Percentiles rank a stretch among this genome's conserved stretches.
phyloP scores from a whole-genome alignment of 2,329 filamentous ascomycete genomes.

The Ascochyta clinopodiicola region DNA sequence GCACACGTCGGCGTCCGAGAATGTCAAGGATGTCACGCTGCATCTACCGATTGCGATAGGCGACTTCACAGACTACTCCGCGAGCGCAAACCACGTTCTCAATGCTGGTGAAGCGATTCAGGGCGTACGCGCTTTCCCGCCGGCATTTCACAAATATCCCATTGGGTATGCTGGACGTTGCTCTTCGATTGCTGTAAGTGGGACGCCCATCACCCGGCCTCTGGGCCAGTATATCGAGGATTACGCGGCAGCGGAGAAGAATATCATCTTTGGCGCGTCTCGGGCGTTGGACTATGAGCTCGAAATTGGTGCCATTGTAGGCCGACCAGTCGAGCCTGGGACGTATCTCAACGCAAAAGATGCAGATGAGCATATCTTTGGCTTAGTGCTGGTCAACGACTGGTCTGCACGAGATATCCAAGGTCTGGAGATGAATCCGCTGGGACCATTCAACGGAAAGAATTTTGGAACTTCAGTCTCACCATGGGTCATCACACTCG shows the following conservation, averaged over 20 bases:
- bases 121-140: conserved; percentile 30
- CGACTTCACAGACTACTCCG: conserved; percentile 67
- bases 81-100: conserved; percentile 59
- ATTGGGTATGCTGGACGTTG: conserved; percentile 63
- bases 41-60: conserved; percentile 63
- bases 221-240: conserved; percentile 38
- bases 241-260: conserved; percentile 50
- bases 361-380: conserved; percentile 64
- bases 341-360: conserved; percentile 49
- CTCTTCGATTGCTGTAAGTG: conserved; percentile 60
- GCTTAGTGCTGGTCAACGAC: conserved; percentile 68
- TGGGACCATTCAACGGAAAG: conserved; percentile 68
- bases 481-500: conserved; percentile 67
- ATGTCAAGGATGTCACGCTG: conserved; percentile 53
- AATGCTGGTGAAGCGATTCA: conserved; percentile 54
- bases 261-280: conserved; percentile 57
- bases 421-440: conserved; percentile 64
- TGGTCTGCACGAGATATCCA: conserved; percentile 71
- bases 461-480: conserved; percentile 66
- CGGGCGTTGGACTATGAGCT: conserved; percentile 58
- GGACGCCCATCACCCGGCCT: conserved; percentile 43
- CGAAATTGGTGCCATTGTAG: conserved; percentile 57
- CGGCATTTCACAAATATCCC: conserved; percentile 46
- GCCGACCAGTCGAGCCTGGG: conserved; percentile 50
- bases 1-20: conserved; percentile 23